Base-by-base conservation (phyloP, 495 filamentous ascomycete genomes). In the Annulohypoxylon stygium region DNA sequence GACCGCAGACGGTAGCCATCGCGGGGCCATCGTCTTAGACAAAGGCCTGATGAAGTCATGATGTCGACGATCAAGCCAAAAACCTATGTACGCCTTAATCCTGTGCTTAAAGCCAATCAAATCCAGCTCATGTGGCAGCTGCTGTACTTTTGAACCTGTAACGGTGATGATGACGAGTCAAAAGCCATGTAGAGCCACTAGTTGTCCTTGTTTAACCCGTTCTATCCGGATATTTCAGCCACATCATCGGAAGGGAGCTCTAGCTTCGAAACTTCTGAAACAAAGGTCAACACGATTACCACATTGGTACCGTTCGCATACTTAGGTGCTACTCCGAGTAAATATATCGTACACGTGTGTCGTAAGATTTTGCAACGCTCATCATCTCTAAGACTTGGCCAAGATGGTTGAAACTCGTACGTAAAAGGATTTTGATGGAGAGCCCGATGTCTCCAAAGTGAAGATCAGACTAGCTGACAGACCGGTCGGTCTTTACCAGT, bases 21-120 rank as follows among this genome's bases (percentile, higher is more conserved):
- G 69, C 63, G 58, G 58, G 64, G 64, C 48, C 9, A 30, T 30
- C 53, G 23, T 20, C 34, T 9, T 60, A 54, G 12, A 65, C 70
- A 68, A 68, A 73, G 64, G 45, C 64, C 7, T 10, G 61, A 70
- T 74, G 66, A 74, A 69, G 61, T 74, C 71, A 74, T 74, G 71
- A 74, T 74, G 61, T 65, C 53, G 61, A 70, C 4, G 47, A 55
- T 50, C 65, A 58, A 16, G 61, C 65, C 71, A 61, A 74, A 66
- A 66, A 53, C 54, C 36, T 54, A 14, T 54, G 34, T 30, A 61
- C 34, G 36, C 9, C 48, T 58, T 58, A 67, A 41, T 54, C 57
- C 39, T 50, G 41, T 67, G 14, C 59, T 18, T 65, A 51, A 73
- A 67, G 45, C 70, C 65, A 68, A 68, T 68, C 64, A 68, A 53